Conservation (phyloP, 805 yeast genomes). For the Nematodospora valgi region DNA sequence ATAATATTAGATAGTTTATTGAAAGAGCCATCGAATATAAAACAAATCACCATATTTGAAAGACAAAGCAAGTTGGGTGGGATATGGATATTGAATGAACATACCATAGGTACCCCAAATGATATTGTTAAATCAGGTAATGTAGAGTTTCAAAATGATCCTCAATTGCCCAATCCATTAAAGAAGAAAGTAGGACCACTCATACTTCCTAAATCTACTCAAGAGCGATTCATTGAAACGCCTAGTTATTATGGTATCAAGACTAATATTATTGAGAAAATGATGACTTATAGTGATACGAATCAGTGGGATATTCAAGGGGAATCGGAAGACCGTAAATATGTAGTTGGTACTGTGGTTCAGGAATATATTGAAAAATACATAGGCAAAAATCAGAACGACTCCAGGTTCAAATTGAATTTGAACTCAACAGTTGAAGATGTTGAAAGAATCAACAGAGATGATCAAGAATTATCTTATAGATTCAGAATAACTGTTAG, state of each 20-base stretch:
- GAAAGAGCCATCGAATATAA: slow-evolving; percentile 26
- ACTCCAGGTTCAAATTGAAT: slow-evolving; percentile 20
- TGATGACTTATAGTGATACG: slow-evolving; percentile 45
- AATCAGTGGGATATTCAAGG: slow-evolving; percentile 31
- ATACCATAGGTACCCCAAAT: slow-evolving; percentile 16
- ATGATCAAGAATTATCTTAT: slow-evolving; percentile 11
- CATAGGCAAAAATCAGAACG: slow-evolving; percentile 17
- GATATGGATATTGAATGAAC: slow-evolving; percentile 36
- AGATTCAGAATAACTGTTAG: slow-evolving; percentile 19
- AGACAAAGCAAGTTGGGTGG: slow-evolving; percentile 40
- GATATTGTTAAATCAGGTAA: slow-evolving; percentile 20
- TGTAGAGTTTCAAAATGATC: slow-evolving; percentile 20
- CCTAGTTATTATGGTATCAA: slow-evolving; percentile 24
- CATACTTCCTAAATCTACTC: slow-evolving; percentile 13
- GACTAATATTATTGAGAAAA: slow-evolving; percentile 42
- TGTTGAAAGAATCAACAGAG: slow-evolving; percentile 17
- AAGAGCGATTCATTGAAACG: slow-evolving; percentile 28
- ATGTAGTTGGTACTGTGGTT: slow-evolving; percentile 25
- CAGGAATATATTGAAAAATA: slow-evolving; percentile 26
- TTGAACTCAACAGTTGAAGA: slow-evolving; percentile 38
- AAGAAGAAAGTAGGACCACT: slow-evolving; percentile 2
- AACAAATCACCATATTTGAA: slow-evolving; percentile 35
- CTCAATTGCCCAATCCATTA: slow-evolving; percentile 27
- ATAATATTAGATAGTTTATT: slow-evolving; percentile 35
- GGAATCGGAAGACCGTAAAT: slow-evolving; percentile 18